Evolutionary conservation across 2,329 filamentous ascomycete genomes (phyloP), one percentile per base, ranked within the genome.

Genomic region (Diplodia corticola): DNA sequence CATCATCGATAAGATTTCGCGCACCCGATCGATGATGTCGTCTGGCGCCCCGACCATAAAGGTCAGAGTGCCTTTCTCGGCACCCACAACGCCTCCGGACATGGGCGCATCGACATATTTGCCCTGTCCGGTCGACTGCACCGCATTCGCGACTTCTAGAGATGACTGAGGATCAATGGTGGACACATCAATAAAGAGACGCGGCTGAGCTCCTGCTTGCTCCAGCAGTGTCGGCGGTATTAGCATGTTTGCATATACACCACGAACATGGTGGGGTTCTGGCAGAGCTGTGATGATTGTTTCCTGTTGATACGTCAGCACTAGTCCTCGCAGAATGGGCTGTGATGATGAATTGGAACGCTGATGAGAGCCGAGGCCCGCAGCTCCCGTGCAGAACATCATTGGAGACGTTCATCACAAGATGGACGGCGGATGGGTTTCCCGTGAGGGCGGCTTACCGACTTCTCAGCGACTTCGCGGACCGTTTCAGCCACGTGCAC

Each of bases 11-110:
- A 99, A 83, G 1, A 93, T 83, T 0, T 88, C 84, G 66, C 89
- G 89, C 10, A 91, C 83, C 12, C 86, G 85, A 1, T 87, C 79
- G 1, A 95, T 82, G 0, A 91, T 77, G 4, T 84, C 80, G 0
- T 81, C 75, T 0, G 88, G 83, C 6, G 89, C 85, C 50, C 95
- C 95, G 65, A 98, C 88, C 95, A 99, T 98, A 77, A 99, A 99
- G 0, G 93, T 97, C 67, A 99, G 82, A 0, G 92, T 93, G 37
- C 91, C 95, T 13, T 92, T 92, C 5, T 88, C 84, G 12, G 95
- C 95, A 50, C 94, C 95, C 5, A 98, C 92, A 0, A 97, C 93
- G 60, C 95, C 95, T 55, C 95, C 95, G 0, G 94, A 98, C 90
- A 99, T 97, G 51, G 95, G 95, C 3, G 95, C 94, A 76, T 99